These are phyloP conservation scores for Cytospora leucostoma DNA, from an alignment of 2,329 filamentous ascomycete genomes.

Conservation along the genomic window DNA sequence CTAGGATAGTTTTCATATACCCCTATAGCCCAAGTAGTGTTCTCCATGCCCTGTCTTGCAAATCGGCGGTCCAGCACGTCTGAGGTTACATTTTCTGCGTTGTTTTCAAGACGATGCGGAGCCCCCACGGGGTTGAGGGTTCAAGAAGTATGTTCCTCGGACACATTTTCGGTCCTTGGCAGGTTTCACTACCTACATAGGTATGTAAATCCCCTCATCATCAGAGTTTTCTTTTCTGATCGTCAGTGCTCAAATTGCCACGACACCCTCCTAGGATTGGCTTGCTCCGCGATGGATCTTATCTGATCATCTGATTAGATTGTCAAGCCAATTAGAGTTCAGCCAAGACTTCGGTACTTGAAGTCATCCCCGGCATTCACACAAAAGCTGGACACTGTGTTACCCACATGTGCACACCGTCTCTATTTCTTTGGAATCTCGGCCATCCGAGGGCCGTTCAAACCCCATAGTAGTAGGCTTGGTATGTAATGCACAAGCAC, in stretches of 20 bases:
- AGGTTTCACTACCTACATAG: slow-evolving; percentile 3
- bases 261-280: neutral
- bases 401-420: neutral
- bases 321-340: neutral
- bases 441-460: neutral
- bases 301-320: slow-evolving; percentile 25
- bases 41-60: neutral
- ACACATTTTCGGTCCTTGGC: slow-evolving; percentile 14
- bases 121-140: slow-evolving; percentile 7
- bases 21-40: neutral
- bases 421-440: neutral
- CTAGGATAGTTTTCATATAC: too few species aligned
- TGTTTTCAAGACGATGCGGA: slow-evolving; percentile 7
- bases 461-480: neutral
- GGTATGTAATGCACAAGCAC: neutral
- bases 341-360: neutral
- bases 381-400: neutral
- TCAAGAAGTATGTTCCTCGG: neutral
- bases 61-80: neutral
- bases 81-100: slow-evolving; percentile 4
- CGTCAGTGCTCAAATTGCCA: slow-evolving; percentile 11
- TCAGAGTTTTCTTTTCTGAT: slow-evolving; percentile 18
- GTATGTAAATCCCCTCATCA: slow-evolving; percentile 11
- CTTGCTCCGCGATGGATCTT: neutral
- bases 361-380: neutral